These are phyloP conservation scores for Jaminaea rosea DNA, from an alignment of 1,284 basidiomycete species.

Conservation along the genomic window DNA sequence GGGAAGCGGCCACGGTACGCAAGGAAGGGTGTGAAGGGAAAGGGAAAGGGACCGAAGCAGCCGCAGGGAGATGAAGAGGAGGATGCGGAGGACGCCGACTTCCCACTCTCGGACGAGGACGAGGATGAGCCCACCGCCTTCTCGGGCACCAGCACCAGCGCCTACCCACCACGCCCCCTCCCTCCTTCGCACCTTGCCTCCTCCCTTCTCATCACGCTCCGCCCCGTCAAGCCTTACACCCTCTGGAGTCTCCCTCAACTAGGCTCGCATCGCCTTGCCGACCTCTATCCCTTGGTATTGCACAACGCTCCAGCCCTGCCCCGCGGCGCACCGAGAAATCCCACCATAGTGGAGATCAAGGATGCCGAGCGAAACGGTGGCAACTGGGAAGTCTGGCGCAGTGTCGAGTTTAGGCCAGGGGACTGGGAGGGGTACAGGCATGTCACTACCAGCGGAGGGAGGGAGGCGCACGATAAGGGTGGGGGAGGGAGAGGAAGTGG, in stretches of 20 bases:
- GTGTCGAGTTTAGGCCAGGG: slow-evolving; percentile 67
- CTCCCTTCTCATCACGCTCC: slow-evolving; percentile 73
- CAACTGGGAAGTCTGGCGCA: slow-evolving; percentile 64
- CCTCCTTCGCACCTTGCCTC: slow-evolving; percentile 37
- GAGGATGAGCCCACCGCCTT: neutral
- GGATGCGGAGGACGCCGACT: slow-evolving; percentile 5
- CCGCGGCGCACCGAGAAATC: slow-evolving; percentile 21
- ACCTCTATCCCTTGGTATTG: slow-evolving; percentile 56
- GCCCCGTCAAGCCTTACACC: slow-evolving; percentile 80
- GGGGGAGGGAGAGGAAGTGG: slow-evolving; percentile 17
- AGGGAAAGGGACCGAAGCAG: slow-evolving; percentile 16
- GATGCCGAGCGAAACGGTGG: slow-evolving; percentile 56
- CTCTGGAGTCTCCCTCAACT: slow-evolving; percentile 58
- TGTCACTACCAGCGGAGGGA: slow-evolving; percentile 74
- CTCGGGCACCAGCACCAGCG: neutral
- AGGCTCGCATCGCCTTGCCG: slow-evolving; percentile 17
- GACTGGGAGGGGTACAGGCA: slow-evolving; percentile 79
- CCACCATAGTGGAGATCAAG: slow-evolving; percentile 52
- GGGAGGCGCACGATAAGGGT: slow-evolving; percentile 40
- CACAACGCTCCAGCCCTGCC: slow-evolving; percentile 28
- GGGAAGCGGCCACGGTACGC: slow-evolving; percentile 22
- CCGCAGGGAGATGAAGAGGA: slow-evolving; percentile 5
- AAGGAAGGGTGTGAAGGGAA: slow-evolving; percentile 47
- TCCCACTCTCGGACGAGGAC: neutral
- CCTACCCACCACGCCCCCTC: neutral